Evolutionary conservation across 1,284 basidiomycete genomes (phyloP).

Genomic region (Tremellales sp.): DNA sequence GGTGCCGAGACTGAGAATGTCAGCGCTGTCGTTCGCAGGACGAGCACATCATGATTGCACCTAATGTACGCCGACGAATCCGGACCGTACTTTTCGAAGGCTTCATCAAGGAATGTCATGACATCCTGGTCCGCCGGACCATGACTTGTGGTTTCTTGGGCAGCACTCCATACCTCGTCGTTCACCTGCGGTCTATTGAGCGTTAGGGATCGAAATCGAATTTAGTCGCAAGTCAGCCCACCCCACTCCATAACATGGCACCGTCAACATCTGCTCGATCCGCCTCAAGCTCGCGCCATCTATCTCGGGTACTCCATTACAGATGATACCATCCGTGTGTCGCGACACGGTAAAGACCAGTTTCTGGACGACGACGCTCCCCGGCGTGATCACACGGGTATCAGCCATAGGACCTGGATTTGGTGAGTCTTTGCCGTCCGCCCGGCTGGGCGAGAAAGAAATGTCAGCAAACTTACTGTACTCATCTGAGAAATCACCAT

Average conservation of each 20-base stretch:
- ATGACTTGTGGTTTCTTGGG: too few relatives aligned
- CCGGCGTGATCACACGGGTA: not conserved
- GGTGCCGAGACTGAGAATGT: conserved; percentile 9
- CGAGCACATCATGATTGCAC: too few relatives aligned
- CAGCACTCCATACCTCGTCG: conserved; percentile 4
- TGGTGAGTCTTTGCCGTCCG: not conserved
- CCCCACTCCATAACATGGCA: conserved; percentile 8
- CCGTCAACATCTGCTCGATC: not conserved
- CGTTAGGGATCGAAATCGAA: not conserved
- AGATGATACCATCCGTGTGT: conserved; percentile 5
- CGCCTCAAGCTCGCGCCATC: conserved; percentile 1
- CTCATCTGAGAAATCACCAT: conserved; percentile 4
- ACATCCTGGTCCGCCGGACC: not conserved
- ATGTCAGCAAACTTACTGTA: conserved; percentile 6
- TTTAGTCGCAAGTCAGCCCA: too few relatives aligned
- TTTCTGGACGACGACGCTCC: not conserved
- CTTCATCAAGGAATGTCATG: conserved; percentile 7
- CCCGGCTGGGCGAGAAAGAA: not conserved
- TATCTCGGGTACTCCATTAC: conserved; percentile 3
- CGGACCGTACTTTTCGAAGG: not conserved
- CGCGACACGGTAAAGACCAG: conserved; percentile 1
- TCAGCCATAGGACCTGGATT: not conserved
- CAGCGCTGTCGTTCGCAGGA: too few relatives aligned
- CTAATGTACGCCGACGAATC: conserved; percentile 11
- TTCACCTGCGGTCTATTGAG: conserved; percentile 11